These are phyloP conservation scores for Penicillium simplicissimum DNA, from an alignment of 495 filamentous ascomycete species.

Conservation along the genomic window DNA sequence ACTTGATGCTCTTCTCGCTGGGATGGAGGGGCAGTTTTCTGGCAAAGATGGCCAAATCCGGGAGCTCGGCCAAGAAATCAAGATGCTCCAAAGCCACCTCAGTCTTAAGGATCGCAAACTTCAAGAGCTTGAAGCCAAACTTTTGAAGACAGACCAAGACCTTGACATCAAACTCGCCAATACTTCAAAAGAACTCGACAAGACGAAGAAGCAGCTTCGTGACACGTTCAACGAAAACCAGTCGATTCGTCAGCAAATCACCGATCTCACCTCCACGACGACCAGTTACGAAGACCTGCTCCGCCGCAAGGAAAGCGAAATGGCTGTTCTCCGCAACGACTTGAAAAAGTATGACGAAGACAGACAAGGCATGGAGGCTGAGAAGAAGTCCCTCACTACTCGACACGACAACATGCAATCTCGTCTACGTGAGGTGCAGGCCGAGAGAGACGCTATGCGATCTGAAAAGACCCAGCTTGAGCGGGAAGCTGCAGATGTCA, in stretches of 20 bases:
- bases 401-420: constrained; percentile 80
- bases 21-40: constrained; percentile 64
- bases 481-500: constrained; percentile 86
- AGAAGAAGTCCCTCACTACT: constrained; percentile 63
- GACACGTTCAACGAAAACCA: constrained; percentile 81
- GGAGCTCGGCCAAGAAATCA: constrained; percentile 74
- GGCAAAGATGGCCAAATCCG: constrained; percentile 72
- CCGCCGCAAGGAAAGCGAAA: constrained; percentile 88
- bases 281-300: constrained; percentile 94
- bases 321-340: constrained; percentile 80
- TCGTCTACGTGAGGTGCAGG: constrained; percentile 80
- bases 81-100: constrained; percentile 90
- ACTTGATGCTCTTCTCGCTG: constrained; percentile 65
- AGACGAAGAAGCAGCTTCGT: constrained; percentile 65
- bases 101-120: constrained; percentile 87
- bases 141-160: constrained; percentile 85
- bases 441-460: constrained; percentile 82
- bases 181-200: constrained; percentile 79
- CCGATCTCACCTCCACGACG: constrained; percentile 85
- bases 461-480: constrained; percentile 80
- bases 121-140: constrained; percentile 80
- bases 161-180: constrained; percentile 81
- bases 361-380: constrained; percentile 71
- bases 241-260: constrained; percentile 80
- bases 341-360: constrained; percentile 76